These are phyloP conservation scores for Coprinellus micaceus DNA, from an alignment of 768 basidiomycete genomes.

Conservation along the genomic window DNA sequence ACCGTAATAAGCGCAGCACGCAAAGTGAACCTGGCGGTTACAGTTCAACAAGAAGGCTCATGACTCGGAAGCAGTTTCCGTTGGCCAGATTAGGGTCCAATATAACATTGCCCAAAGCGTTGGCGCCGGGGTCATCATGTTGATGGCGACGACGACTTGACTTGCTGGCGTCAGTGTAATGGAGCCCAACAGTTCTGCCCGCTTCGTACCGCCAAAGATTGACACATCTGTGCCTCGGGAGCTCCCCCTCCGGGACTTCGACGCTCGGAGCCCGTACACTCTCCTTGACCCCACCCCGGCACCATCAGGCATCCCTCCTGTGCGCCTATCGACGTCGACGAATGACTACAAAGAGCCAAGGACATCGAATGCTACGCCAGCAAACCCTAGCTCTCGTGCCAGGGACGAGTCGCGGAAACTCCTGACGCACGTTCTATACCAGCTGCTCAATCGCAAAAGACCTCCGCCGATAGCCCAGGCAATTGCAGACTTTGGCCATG, in stretches of 20 bases:
- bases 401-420: slow-evolving; percentile 67
- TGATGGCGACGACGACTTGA: no score
- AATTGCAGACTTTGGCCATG: slow-evolving; percentile 25
- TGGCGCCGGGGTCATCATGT: no score
- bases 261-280: slow-evolving; percentile 2
- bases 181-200: not conserved
- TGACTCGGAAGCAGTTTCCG: no score
- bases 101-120: no score
- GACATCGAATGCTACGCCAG: not conserved
- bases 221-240: slow-evolving; percentile 7
- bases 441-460: slow-evolving; percentile 53
- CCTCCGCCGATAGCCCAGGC: slow-evolving; percentile 52
- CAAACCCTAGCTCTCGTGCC: slow-evolving; percentile 21
- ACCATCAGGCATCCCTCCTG: slow-evolving; percentile 6
- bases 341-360: not conserved
- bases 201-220: slow-evolving; percentile 8
- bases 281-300: slow-evolving; percentile 1
- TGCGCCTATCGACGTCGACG: slow-evolving; percentile 11
- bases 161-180: not conserved
- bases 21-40: no score
- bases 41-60: no score
- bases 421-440: slow-evolving; percentile 58
- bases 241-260: not conserved
- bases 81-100: no score
- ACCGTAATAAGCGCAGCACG: no score